Percentiles rank a stretch among this genome's conserved stretches.
Conservation (phyloP, 495 filamentous ascomycete genomes). For the Podospora anserina region DNA sequence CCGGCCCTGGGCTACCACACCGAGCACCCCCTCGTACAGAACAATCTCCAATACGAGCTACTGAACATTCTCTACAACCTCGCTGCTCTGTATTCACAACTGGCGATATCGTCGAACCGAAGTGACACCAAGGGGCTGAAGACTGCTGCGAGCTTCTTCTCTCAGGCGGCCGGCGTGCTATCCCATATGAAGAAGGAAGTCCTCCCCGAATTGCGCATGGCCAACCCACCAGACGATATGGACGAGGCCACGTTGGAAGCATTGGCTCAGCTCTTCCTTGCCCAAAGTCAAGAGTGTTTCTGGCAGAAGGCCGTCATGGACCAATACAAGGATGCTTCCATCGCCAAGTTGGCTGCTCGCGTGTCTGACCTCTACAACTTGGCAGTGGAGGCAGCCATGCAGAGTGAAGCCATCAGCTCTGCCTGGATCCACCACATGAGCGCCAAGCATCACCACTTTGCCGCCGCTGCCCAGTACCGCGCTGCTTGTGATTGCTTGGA, state of each 20-base stretch:
- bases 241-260: constrained; percentile 82
- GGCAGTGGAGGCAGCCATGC: constrained; percentile 80
- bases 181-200: constrained; percentile 73
- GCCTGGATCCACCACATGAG: constrained; percentile 99
- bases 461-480: constrained; percentile 92
- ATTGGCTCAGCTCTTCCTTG: constrained; percentile 77
- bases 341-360: constrained; percentile 85
- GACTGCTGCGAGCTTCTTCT: constrained; percentile 86
- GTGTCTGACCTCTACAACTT: constrained; percentile 89
- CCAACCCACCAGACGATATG: constrained; percentile 89
- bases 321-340: constrained; percentile 82
- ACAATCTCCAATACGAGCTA: constrained; percentile 93
- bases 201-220: constrained; percentile 78
- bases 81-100: constrained; percentile 86
- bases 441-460: constrained; percentile 97
- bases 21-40: constrained; percentile 73
- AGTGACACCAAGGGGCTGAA: constrained; percentile 79
- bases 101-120: constrained; percentile 77
- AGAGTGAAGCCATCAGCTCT: constrained; percentile 81
- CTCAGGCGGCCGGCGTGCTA: constrained; percentile 81
- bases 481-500: constrained; percentile 90
- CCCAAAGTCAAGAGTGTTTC: constrained; percentile 94
- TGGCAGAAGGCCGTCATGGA: constrained; percentile 98
- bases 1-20: constrained; percentile 88
- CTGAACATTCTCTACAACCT: constrained; percentile 93